Base-by-base conservation (phyloP, 441 rosid genomes). In the Pelargonium australe region DNA sequence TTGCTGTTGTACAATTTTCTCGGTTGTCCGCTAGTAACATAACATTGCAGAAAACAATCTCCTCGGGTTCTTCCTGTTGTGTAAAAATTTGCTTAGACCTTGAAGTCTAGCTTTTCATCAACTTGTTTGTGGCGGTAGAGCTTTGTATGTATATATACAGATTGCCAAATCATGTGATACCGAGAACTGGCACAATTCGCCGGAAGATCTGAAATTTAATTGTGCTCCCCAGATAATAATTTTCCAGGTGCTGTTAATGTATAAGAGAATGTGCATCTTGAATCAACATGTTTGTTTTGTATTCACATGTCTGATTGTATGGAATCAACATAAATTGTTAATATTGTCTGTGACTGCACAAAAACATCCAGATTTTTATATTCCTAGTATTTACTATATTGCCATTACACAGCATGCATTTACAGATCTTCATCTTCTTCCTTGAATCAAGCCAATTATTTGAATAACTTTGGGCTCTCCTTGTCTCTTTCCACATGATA, bases 401-500 rank as follows among this genome's bases (percentile, higher is more conserved):
- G 57, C 47, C 20, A 20, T 37, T 19, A n/a, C 62, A 41, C 37
- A 14, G 3, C 25, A 13, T 41, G 44, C 10, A 41, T 8, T 8
- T 40, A 40, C 8, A 40, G 6, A 40, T 40, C 43, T 6, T 40
- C 8, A 40, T 40, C 57, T 31, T 17, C 43, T 19, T 45, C 17
- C 17, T 25, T 53, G 34, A 73, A 57, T 73, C 80, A 91, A 17
- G 97, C 92, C 85, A 89, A 78, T 74, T 89, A 90, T 86, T 81
- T 80, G 71, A 85, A 90, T 72, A 76, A 37, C 76, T 84, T 87
- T 2, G 78, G 81, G 37, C 87, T 87, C 67, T 87, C 92, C 78
- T 82, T 80, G 80, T 89, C 95, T 75, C 91, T 87, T 75, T 90
- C 97, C 79, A 90, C 72, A 65, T 90, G 40, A 34, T 34, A 31